phyloP scores from a whole-genome alignment of 1,284 basidiomycete genomes.

The Tylopilus microsporus region DNA sequence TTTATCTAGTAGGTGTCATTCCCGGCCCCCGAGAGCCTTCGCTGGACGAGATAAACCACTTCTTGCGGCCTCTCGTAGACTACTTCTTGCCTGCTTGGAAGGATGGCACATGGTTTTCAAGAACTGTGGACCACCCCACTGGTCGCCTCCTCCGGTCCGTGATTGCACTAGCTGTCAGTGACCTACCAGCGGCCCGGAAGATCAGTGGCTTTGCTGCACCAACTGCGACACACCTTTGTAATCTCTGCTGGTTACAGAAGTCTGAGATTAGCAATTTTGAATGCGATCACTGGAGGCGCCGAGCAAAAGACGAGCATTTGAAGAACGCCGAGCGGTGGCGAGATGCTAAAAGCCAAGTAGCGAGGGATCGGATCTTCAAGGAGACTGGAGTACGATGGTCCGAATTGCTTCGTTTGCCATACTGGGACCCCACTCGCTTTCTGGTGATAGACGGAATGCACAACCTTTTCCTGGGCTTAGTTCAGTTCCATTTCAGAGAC shows the following conservation, averaged over 20 bases:
- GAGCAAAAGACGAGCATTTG: background rate
- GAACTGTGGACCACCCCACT: background rate
- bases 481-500: constrained; percentile 5
- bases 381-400: too few species aligned
- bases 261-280: background rate
- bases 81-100: constrained; percentile 24
- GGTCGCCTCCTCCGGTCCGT: background rate
- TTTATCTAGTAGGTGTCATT: background rate
- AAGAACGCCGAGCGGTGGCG: constrained; percentile 28
- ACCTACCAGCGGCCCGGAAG: constrained; percentile 2
- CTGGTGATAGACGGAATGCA: too few species aligned
- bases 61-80: constrained; percentile 18
- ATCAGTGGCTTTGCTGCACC: background rate
- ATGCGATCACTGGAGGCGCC: background rate
- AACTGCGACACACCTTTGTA: background rate
- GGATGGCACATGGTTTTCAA: background rate
- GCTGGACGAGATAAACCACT: too few species aligned
- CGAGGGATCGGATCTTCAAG: constrained; percentile 18
- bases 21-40: background rate
- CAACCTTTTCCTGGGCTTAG: background rate
- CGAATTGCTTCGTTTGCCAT: too few species aligned
- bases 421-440: too few species aligned
- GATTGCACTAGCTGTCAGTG: background rate
- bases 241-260: background rate
- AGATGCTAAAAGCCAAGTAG: constrained; percentile 31